Base-by-base conservation (phyloP, 768 basidiomycete genomes). In the Phaeotremella skinneri region DNA sequence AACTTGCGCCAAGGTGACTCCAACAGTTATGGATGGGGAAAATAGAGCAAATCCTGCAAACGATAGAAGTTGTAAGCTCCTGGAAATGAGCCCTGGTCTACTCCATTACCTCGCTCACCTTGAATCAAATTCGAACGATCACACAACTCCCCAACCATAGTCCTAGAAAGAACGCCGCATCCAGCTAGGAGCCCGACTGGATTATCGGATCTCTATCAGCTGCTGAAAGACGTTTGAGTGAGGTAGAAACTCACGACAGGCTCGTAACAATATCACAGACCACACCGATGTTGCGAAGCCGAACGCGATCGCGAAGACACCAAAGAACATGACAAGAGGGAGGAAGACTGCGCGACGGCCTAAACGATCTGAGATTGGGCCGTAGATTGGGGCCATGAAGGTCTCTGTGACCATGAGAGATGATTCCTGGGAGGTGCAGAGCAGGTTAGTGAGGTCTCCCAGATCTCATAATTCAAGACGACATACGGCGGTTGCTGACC, bases 101-200 rank as follows among this genome's bases (percentile, higher is more conserved):
- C 34, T n/a, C 13, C 3, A 23, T 3, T 21, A 3, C 31, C 31
- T 17, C 23, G 47, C 66, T 43, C 47, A 68, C 69, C 69, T 51
- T 65, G 56, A 20, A 71, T 58, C 14, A 66, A 39, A 42, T 71
- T 66, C 11, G 64, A 52, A 43, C 58, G 59, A 50, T 71, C 67
- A 31, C 69, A 71, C 29, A 71, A 21, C 55, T 71, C 69, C 1
- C 61, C 62, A 2, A 64, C 50, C 69, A 71, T 71, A 20, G 69
- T 71, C 31, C 69, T 47, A 4, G 64, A 59, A 27, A 71, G 41
- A 2, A 71, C 69, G 1, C 67, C 69, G 17, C 62, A 63, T n/a
- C 67, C 69, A 14, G 67, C 69, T 29, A 71, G 56, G 4, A 66
- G 47, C 7, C 69, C 69, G 25, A 71, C 67, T 68, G 31, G 11